A percentile compares a stretch with the other conserved stretches of the same genome.
These are phyloP conservation scores for Erythrobasidium hasegawianum DNA, from an alignment of 1,284 basidiomycete species.

Conservation along the genomic window DNA sequence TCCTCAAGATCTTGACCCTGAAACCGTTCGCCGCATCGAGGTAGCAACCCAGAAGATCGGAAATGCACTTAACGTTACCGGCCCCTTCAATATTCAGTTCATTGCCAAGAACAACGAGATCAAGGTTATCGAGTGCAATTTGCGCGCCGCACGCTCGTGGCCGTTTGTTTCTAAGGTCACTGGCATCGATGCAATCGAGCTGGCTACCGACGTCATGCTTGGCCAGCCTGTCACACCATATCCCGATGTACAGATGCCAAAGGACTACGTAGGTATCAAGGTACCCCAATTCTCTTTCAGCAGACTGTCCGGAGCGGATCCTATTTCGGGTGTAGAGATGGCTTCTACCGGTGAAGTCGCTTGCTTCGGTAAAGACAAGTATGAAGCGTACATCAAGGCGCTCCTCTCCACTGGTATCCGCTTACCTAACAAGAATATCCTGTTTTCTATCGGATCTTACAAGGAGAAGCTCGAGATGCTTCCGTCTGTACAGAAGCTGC, in stretches of 20 bases:
- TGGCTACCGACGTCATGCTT: constrained; percentile 98
- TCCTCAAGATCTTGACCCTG: constrained; percentile 93
- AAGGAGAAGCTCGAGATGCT: constrained; percentile 97
- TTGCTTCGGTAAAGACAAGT: constrained; percentile 95
- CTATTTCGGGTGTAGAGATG: constrained; percentile 99
- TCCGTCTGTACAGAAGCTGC: constrained; percentile 93
- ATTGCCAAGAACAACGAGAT: constrained; percentile 99
- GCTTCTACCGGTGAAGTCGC: constrained; percentile 99
- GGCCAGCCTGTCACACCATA: constrained; percentile 83
- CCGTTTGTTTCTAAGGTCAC: constrained; percentile 99
- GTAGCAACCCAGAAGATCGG: constrained; percentile 96
- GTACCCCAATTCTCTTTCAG: constrained; percentile 98
- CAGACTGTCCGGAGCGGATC: constrained; percentile 90
- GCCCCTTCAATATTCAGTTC: constrained; percentile 99
- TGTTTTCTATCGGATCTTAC: constrained; percentile 92
- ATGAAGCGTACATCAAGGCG: constrained; percentile 96
- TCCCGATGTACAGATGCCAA: constrained; percentile 72
- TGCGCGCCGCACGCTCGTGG: constrained; percentile 96
- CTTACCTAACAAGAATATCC: constrained; percentile 89
- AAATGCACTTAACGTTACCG: constrained; percentile 95
- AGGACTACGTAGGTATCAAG: constrained; percentile 96
- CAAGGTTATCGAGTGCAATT: constrained; percentile 99
- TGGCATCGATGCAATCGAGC: constrained; percentile 92
- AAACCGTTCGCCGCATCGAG: constrained; percentile 92
- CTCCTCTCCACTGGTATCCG: constrained; percentile 93